phyloP scores from a whole-genome alignment of 2,329 filamentous ascomycete species.

The Colletotrichum eleusines region DNA sequence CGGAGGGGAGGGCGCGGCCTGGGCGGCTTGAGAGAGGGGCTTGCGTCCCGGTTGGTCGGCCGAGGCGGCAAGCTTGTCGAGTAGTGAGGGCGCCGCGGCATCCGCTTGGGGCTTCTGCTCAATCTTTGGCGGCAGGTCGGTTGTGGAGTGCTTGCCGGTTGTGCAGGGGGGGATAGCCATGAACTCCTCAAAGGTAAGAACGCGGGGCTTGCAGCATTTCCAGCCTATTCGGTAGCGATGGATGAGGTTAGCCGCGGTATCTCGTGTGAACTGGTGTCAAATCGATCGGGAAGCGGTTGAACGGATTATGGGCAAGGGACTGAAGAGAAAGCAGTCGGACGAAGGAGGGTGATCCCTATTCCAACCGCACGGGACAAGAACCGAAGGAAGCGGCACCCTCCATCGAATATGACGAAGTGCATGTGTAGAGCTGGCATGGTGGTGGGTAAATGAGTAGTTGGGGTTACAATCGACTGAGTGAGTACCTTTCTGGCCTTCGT shows the following conservation, averaged over 20 bases:
- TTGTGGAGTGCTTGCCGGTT: slow-evolving; percentile 89
- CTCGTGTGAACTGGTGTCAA: slow-evolving; percentile 20
- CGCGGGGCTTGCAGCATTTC: slow-evolving; percentile 98
- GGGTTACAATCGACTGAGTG: slow-evolving; percentile 34
- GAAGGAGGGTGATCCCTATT: slow-evolving; percentile 16
- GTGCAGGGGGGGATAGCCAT: slow-evolving; percentile 93
- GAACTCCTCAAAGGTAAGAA: slow-evolving; percentile 98
- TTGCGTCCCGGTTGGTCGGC: slow-evolving; percentile 57
- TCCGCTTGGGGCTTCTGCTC: slow-evolving; percentile 63
- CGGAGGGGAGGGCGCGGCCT: slow-evolving; percentile 63
- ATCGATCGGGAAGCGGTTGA: slow-evolving; percentile 3
- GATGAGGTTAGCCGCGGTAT: slow-evolving; percentile 37
- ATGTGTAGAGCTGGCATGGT: slow-evolving; percentile 25
- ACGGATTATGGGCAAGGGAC: slow-evolving; percentile 16
- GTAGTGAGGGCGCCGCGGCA: slow-evolving; percentile 56
- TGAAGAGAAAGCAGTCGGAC: slow-evolving; percentile 7
- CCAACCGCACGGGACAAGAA: slow-evolving; percentile 22
- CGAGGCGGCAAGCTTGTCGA: slow-evolving; percentile 56
- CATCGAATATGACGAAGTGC: slow-evolving; percentile 20
- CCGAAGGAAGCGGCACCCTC: slow-evolving; percentile 34
- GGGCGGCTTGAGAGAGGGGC: slow-evolving; percentile 52
- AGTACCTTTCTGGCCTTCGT: slow-evolving; percentile 97
- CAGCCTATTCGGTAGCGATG: slow-evolving; percentile 73
- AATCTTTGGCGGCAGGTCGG: slow-evolving; percentile 75
- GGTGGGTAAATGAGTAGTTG: neutral